phyloP scores from a whole-genome alignment of 352 stramenopile genomes.

The Globisporangium abappressorium region DNA sequence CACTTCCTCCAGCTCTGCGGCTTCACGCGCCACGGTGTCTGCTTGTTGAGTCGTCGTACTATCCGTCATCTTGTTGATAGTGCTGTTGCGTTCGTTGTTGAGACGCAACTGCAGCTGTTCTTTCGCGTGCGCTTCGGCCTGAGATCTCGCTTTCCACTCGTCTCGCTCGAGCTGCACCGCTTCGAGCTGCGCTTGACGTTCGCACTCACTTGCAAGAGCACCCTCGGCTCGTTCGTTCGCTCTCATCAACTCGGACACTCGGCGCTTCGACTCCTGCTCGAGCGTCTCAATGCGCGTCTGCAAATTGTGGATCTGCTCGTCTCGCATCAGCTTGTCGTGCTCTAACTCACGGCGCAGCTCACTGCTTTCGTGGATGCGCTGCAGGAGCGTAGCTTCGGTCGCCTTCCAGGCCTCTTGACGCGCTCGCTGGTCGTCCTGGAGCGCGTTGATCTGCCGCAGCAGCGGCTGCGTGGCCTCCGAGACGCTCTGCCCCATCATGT shows the following conservation, averaged over 20 bases:
- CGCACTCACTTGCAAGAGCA: constrained; percentile 30
- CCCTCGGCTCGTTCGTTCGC: constrained; percentile 34
- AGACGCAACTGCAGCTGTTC: constrained; percentile 35
- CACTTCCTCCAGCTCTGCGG: constrained; percentile 37
- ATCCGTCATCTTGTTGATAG: background rate
- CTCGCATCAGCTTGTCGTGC: constrained; percentile 36
- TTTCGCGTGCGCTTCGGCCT: constrained; percentile 36
- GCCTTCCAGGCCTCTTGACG: constrained; percentile 58
- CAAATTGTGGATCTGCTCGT: constrained; percentile 38
- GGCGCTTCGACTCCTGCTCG: constrained; percentile 29
- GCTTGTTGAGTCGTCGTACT: constrained; percentile 12
- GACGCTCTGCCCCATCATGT: constrained; percentile 62
- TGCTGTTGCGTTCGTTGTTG: constrained; percentile 15
- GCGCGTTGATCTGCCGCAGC: constrained; percentile 60
- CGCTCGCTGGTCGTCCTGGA: constrained; percentile 64
- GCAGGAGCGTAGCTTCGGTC: constrained; percentile 40
- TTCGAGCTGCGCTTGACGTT: constrained; percentile 37
- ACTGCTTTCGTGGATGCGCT: constrained; percentile 37
- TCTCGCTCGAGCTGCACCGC: constrained; percentile 49
- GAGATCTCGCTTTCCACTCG: constrained; percentile 37
- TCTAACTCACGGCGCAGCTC: constrained; percentile 33
- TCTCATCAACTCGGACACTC: constrained; percentile 28
- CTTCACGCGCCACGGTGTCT: constrained; percentile 10
- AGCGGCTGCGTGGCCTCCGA: constrained; percentile 76
- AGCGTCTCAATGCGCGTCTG: constrained; percentile 30